phyloP scores from a whole-genome alignment of 345 rosid genomes.

The Rhizophora apiculata region DNA sequence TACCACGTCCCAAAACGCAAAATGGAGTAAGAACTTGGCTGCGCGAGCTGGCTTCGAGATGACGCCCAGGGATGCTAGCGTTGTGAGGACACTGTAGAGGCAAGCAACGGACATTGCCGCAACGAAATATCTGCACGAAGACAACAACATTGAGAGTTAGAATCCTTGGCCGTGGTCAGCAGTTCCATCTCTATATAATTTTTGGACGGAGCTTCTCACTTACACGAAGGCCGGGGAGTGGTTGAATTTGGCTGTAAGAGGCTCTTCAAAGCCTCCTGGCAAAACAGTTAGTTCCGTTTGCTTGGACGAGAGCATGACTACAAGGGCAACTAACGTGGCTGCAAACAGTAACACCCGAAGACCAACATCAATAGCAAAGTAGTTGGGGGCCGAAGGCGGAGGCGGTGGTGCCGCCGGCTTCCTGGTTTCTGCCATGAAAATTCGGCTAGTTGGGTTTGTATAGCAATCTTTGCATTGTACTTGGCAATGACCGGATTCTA shows the following conservation, averaged over 20 bases:
- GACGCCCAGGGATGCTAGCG: constrained; percentile 45
- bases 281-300: constrained; percentile 38
- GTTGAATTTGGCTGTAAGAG: constrained; percentile 47
- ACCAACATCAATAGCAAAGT: constrained; percentile 32
- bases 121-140: constrained; percentile 55
- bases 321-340: constrained; percentile 39
- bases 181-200: neutral
- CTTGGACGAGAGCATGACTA: constrained; percentile 58
- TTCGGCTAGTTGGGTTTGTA: neutral
- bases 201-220: constrained; percentile 7
- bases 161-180: no score
- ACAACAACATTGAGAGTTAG: no score
- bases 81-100: constrained; percentile 53
- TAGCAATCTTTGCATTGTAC: no score
- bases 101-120: constrained; percentile 58
- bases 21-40: constrained; percentile 33
- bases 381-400: constrained; percentile 1
- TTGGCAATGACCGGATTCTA: no score
- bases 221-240: constrained; percentile 81
- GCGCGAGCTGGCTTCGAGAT: constrained; percentile 37
- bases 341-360: constrained; percentile 59
- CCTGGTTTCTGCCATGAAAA: constrained; percentile 14
- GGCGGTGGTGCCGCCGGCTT: constrained; percentile 11
- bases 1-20: constrained; percentile 56
- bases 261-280: constrained; percentile 20